Evolutionary conservation across 2,329 filamentous ascomycete species (phyloP), one percentile per base, ranked within the genome.

Genomic region (Talaromyces sp.): DNA sequence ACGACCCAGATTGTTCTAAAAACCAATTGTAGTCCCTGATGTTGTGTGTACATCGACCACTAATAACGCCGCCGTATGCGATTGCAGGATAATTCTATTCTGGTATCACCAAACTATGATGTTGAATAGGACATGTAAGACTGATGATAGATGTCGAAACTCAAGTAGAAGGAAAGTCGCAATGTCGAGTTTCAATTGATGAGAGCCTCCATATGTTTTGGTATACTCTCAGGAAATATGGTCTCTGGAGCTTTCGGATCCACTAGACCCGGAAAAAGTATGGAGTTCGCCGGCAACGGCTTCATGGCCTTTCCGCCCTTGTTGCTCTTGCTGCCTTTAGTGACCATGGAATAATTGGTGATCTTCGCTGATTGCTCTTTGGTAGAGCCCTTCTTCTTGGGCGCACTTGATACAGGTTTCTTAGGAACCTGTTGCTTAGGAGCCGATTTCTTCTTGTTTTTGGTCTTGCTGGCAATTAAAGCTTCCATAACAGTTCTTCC

Each of bases 301-400:
- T 72, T 72, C 74, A 79, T 77, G 11, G 75, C 69, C 63, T 67
- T 70, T 47, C 74, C 72, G 48, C 67, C 47, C 66, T 47, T 47
- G 61, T 22, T 10, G 66, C 63, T 24, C 68, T 72, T 41, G 69
- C 65, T 31, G 2, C 68, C 61, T 58, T 79, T 80, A 48, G 72
- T 75, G 66, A 78, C 72, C 27, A 72, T 75, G 66, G 70, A 74
- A 64, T 72, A 73, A 19, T 67, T 67, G 16, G 73, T 76, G 64
- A 79, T 77, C 33, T 72, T 72, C 22, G 69, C 64, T 31, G 73
- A 67, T 62, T 72, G 65, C 8, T 64, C 52, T 63, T 76, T 73
- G 45, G 72, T 65, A 5, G 71, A 68, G 31, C 70, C 71, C 60
- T 67, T 66, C 48, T 67, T 64, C 14, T 58, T 45, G 19, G 66